Evolutionary conservation across 140 eudicot species (phyloP).

Genomic region (Stevia rebaudiana): DNA sequence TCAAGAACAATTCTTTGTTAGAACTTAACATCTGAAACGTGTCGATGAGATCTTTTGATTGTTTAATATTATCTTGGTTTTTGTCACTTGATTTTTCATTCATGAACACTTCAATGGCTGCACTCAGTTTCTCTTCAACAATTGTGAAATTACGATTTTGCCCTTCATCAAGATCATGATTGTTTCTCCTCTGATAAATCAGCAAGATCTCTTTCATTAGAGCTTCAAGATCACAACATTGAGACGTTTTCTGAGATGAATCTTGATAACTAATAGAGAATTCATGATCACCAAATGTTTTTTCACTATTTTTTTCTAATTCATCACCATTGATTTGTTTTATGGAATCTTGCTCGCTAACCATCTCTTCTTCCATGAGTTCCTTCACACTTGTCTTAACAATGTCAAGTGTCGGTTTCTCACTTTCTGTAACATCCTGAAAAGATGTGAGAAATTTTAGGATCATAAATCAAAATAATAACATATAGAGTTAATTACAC

Average conservation of each 20-base stretch:
- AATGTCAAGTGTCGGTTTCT: constrained; percentile 26
- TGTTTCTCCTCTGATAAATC: constrained; percentile 34
- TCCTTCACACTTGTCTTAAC: constrained; percentile 70
- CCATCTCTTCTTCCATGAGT: constrained; percentile 93
- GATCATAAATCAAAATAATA: not conserved
- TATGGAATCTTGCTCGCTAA: constrained; percentile 44
- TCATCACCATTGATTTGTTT: constrained; percentile 10
- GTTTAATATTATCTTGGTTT: constrained; percentile 31
- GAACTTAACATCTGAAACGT: constrained; percentile 54
- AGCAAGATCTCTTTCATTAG: constrained; percentile 57
- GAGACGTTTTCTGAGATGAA: constrained; percentile 30
- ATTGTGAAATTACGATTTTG: constrained; percentile 24
- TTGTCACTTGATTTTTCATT: constrained; percentile 35
- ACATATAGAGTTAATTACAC: too few species aligned
- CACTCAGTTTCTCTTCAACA: constrained; percentile 51
- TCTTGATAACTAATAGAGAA: constrained; percentile 20
- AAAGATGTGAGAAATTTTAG: constrained; percentile 1
- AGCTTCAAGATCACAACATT: constrained; percentile 41
- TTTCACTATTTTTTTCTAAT: constrained; percentile 14
- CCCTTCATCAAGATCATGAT: constrained; percentile 25
- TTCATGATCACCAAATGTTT: constrained; percentile 37
- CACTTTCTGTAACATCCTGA: constrained; percentile 46
- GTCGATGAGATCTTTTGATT: constrained; percentile 44
- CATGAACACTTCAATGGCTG: constrained; percentile 59
- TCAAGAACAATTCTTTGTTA: constrained; percentile 58